A percentile compares a stretch with the other conserved stretches of the same genome.
Evolutionary conservation across 2,329 filamentous ascomycete genomes (phyloP).

Genomic region (Bisporella sp.): DNA sequence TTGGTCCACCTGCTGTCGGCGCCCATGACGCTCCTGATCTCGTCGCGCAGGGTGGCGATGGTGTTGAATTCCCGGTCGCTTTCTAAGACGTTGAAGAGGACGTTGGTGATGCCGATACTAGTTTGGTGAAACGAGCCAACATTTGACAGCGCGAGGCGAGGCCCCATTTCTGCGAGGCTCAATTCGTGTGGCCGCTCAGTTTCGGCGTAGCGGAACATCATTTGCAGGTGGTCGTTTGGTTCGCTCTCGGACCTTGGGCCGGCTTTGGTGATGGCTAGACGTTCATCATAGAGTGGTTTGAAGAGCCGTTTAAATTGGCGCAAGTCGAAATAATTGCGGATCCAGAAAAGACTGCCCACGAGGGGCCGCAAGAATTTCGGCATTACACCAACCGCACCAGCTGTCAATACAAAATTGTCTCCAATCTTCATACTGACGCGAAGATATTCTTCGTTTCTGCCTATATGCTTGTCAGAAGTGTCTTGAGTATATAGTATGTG

Average conservation of each 20-base stretch:
- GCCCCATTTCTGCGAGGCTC: constrained; percentile 8
- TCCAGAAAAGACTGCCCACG: constrained; percentile 24
- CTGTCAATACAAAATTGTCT: constrained; percentile 25
- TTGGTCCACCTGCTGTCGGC: constrained; percentile 32
- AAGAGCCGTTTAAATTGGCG: constrained; percentile 8
- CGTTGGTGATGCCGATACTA: constrained; percentile 31
- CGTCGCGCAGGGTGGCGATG: constrained; percentile 31
- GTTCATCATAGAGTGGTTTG: constrained; percentile 8
- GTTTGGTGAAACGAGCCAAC: constrained; percentile 28
- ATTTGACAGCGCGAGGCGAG: constrained; percentile 14
- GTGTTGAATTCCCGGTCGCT: constrained; percentile 34
- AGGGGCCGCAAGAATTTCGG: constrained; percentile 27
- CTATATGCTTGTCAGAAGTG: background rate
- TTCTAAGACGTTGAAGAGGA: constrained; percentile 30
- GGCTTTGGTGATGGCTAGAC: constrained; percentile 21
- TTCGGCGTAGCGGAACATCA: constrained; percentile 34
- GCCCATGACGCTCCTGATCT: constrained; percentile 27
- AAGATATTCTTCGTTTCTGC: constrained; percentile 28
- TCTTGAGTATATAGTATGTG: background rate
- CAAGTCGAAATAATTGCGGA: constrained; percentile 20
- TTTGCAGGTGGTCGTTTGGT: constrained; percentile 34
- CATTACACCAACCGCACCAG: constrained; percentile 23
- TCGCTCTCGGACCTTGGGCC: constrained; percentile 12
- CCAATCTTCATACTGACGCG: constrained; percentile 19
- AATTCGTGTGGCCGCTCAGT: constrained; percentile 32